These are phyloP conservation scores for Triadica sebifera DNA, from an alignment of 345 rosid genomes.

Conservation along the genomic window DNA sequence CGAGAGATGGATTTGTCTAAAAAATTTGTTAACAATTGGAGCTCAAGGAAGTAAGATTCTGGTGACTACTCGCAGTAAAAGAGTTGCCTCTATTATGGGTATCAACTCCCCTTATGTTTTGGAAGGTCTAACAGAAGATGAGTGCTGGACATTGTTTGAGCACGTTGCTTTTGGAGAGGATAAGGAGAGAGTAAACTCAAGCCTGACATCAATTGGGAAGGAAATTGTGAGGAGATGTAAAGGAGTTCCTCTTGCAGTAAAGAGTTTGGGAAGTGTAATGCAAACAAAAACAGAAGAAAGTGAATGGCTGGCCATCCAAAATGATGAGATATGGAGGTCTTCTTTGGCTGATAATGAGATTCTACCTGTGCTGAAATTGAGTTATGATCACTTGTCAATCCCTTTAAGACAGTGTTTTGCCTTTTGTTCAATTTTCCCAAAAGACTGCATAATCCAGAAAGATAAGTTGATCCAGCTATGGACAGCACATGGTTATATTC, in stretches of 20 bases:
- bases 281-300: background rate
- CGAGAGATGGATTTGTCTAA: constrained; percentile 4
- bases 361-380: constrained; percentile 7
- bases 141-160: constrained; percentile 12
- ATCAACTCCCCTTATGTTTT: background rate
- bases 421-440: no score
- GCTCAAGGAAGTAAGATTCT: background rate
- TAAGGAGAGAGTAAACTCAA: background rate
- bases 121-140: background rate
- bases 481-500: constrained; percentile 10
- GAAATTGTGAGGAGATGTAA: constrained; percentile 22
- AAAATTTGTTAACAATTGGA: background rate
- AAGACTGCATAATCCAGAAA: no score
- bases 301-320: constrained; percentile 10
- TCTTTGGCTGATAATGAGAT: background rate
- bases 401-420: constrained; percentile 15
- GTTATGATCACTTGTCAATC: constrained; percentile 13
- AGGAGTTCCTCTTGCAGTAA: constrained; percentile 27
- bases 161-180: constrained; percentile 5
- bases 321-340: constrained; percentile 17
- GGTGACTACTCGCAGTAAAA: constrained; percentile 2
- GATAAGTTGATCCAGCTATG: constrained; percentile 7
- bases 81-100: constrained; percentile 8
- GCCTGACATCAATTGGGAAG: constrained; percentile 9
- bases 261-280: background rate